A percentile compares a stretch with the other conserved stretches of the same genome.
Conservation (phyloP, 2,329 filamentous ascomycete species). For the Penicillium crustosum region DNA sequence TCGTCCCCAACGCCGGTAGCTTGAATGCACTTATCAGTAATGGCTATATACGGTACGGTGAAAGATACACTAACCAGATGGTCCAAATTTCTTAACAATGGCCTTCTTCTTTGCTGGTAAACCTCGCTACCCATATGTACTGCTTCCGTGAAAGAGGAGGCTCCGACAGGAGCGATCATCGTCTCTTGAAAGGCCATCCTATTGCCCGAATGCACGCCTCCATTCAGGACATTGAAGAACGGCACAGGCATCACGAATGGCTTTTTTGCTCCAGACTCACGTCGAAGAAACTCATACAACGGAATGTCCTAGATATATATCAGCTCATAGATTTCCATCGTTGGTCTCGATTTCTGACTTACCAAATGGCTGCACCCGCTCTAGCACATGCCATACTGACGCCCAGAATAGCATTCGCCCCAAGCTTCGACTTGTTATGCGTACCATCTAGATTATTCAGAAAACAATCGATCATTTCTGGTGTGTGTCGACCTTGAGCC, state of each 20-base stretch:
- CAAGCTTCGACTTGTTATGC: neutral
- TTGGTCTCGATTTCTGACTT: neutral
- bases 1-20: constrained; percentile 39
- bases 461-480: neutral
- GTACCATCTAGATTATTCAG: neutral
- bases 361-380: neutral
- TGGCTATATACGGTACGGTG: too few species aligned
- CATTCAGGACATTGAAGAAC: constrained; percentile 61
- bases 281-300: neutral
- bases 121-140: constrained; percentile 36
- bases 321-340: neutral
- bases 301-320: neutral
- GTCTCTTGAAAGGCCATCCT: constrained; percentile 53
- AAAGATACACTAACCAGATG: constrained; percentile 17
- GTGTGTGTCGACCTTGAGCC: neutral
- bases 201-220: constrained; percentile 43
- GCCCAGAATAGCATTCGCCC: neutral
- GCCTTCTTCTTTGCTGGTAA: constrained; percentile 33
- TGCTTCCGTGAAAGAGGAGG: constrained; percentile 9
- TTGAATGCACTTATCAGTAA: neutral
- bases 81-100: constrained; percentile 32
- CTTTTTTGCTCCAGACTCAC: neutral
- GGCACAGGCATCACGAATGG: constrained; percentile 53
- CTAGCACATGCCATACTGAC: neutral
- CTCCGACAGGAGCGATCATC: constrained; percentile 18